Evolutionary conservation across 2,329 filamentous ascomycete genomes (phyloP), one percentile per base, ranked within the genome.

Genomic region (Proliferodiscus dingleyae): DNA sequence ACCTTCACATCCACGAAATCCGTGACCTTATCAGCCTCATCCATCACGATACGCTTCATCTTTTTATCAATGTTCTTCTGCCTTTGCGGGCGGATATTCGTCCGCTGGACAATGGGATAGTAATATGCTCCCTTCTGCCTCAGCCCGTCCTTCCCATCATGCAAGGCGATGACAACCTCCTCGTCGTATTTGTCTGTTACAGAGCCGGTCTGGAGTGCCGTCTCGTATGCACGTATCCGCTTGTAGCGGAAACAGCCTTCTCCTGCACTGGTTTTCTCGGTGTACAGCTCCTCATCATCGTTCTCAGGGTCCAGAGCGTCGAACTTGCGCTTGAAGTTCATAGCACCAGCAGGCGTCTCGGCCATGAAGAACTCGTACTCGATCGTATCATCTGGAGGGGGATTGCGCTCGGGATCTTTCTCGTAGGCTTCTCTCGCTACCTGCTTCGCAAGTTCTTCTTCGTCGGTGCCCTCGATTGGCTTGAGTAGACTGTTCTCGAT

Each of bases 311-410:
- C 76, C 49, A 76, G 67, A 5, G 76, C 63, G 58, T 82, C 77
- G 57, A 83, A 83, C 60, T 75, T 78, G 55, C 73, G 67, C 49
- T 78, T 77, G 67, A 86, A 83, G 36, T 70, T 71, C 9, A 71
- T 66, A 26, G 74, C 74, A 1, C 73, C 70, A 4, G 65, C 59
- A 18, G 64, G 52, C 6, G 68, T 72, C 41, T 77, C 72, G 5
- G 75, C 70, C 19, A 86, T 71, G 64, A 80, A 86, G 62, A 81
- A 81, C 58, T 85, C 79, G 64, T 85, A 85, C 61, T 83, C 78
- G 68, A 80, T 77, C 44, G 73, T 68, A 51, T 77, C 75, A 45
- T 73, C 70, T 4, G 80, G 80, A 56, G 72, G 73, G 33, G 77
- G 76, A 56, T 74, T 70, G 57, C 71, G 72, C 30, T 64, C 61